phyloP scores from a whole-genome alignment of 441 rosid genomes.

The Daphne laureola region DNA sequence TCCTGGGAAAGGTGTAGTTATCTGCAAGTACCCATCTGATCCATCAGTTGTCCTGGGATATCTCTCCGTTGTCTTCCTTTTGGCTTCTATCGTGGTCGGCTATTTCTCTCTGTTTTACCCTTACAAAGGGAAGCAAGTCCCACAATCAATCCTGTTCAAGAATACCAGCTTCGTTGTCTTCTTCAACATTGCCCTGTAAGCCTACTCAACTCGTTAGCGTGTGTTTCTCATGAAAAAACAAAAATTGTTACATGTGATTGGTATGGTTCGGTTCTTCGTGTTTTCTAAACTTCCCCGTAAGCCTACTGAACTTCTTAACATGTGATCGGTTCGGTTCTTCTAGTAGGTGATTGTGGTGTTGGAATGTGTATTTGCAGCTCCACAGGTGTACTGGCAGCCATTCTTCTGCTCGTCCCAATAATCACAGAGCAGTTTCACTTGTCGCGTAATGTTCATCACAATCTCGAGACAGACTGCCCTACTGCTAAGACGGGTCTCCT shows the following conservation, averaged over 20 bases:
- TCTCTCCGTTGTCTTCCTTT: conserved; percentile 62
- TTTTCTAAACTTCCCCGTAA: conserved; percentile 57
- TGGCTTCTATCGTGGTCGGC: conserved; percentile 48
- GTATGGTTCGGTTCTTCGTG: too few species aligned
- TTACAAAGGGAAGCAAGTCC: conserved; percentile 78
- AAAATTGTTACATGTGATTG: too few species aligned
- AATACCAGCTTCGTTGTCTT: conserved; percentile 60
- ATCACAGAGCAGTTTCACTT: conserved; percentile 74
- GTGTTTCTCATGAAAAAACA: too few species aligned
- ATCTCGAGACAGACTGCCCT: conserved; percentile 49
- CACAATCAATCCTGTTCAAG: conserved; percentile 55
- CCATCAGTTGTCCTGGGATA: conserved; percentile 65
- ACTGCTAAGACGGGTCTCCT: conserved; percentile 94
- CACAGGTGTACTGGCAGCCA: conserved; percentile 58
- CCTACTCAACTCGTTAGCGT: background rate
- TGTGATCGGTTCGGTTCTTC: too few species aligned
- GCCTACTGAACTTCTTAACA: conserved; percentile 7
- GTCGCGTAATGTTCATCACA: conserved; percentile 50
- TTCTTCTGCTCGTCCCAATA: conserved; percentile 80
- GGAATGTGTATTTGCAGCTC: conserved; percentile 31
- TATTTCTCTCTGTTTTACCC: conserved; percentile 68
- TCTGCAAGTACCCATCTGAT: conserved; percentile 89
- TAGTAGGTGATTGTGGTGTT: background rate
- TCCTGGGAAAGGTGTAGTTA: conserved; percentile 52
- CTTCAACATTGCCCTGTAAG: conserved; percentile 89